These are phyloP conservation scores for Ramicandelaber brevisporus DNA, from an alignment of 192 early-diverging fungal species.

Conservation along the genomic window DNA sequence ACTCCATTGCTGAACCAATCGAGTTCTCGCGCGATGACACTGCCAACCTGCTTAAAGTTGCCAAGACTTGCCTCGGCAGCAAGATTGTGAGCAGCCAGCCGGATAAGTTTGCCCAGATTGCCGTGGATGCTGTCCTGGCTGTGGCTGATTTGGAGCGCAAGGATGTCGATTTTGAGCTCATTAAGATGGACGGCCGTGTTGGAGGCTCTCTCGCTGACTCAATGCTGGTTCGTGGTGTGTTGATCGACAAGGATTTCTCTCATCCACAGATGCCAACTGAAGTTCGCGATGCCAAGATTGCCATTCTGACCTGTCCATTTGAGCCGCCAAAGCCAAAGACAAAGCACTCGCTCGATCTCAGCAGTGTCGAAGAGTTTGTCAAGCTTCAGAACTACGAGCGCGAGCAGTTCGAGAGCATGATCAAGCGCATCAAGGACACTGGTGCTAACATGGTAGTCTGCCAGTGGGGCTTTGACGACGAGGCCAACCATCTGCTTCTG, in stretches of 20 bases:
- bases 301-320: conserved; percentile 97
- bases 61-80: conserved; percentile 90
- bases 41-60: conserved; percentile 71
- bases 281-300: conserved; percentile 83
- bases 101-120: conserved; percentile 92
- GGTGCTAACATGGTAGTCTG: conserved; percentile 97
- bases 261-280: conserved; percentile 99
- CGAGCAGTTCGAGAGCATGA: conserved; percentile 93
- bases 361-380: conserved; percentile 93
- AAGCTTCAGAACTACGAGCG: conserved; percentile 89
- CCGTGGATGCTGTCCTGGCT: conserved; percentile 88
- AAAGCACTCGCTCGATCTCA: conserved; percentile 99
- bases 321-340: conserved; percentile 99
- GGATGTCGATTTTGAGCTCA: conserved; percentile 99
- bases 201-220: conserved; percentile 91
- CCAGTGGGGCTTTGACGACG: conserved; percentile 99
- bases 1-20: conserved; percentile 77
- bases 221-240: conserved; percentile 80
- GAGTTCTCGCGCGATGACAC: conserved; percentile 59
- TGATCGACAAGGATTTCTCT: conserved; percentile 99
- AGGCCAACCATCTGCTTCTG: conserved; percentile 95
- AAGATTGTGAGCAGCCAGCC: conserved; percentile 99
- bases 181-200: conserved; percentile 98
- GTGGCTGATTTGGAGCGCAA: conserved; percentile 97
- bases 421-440: conserved; percentile 86